Evolutionary conservation across 805 yeast genomes (phyloP).

Genomic region (Ogataea haglerorum): DNA sequence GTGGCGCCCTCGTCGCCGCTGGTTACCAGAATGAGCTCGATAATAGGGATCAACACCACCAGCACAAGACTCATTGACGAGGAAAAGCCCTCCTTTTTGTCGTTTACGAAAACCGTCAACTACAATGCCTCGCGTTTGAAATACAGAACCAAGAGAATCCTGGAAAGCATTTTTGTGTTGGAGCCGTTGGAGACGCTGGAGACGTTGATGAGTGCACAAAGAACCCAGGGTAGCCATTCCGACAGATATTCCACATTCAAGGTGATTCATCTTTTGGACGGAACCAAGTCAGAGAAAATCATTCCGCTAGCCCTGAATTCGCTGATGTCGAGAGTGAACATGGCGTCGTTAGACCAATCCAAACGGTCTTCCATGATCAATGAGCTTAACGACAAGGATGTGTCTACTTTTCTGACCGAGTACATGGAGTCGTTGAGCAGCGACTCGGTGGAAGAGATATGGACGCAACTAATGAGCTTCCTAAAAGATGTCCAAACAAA

Average conservation of each 20-base stretch:
- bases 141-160: conserved; percentile 60
- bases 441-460: conserved; percentile 79
- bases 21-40: conserved; percentile 17
- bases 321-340: conserved; percentile 45
- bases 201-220: conserved; percentile 45
- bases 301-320: conserved; percentile 64
- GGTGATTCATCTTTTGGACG: conserved; percentile 75
- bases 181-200: conserved; percentile 77
- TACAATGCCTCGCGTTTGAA: conserved; percentile 59
- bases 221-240: conserved; percentile 18
- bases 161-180: conserved; percentile 59
- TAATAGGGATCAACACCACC: conserved; percentile 6
- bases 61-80: conserved; percentile 10
- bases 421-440: conserved; percentile 67
- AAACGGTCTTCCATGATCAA: conserved; percentile 46
- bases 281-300: conserved; percentile 73
- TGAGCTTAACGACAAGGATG: conserved; percentile 40
- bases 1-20: conserved; percentile 14
- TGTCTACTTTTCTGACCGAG: conserved; percentile 52
- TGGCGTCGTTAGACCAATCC: conserved; percentile 23
- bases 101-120: conserved; percentile 35
- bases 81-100: conserved; percentile 22
- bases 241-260: conserved; percentile 44
- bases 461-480: conserved; percentile 55
- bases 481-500: conserved; percentile 55